Conservation (phyloP, 1,284 basidiomycete genomes). For the Apiotrichum gracile region DNA sequence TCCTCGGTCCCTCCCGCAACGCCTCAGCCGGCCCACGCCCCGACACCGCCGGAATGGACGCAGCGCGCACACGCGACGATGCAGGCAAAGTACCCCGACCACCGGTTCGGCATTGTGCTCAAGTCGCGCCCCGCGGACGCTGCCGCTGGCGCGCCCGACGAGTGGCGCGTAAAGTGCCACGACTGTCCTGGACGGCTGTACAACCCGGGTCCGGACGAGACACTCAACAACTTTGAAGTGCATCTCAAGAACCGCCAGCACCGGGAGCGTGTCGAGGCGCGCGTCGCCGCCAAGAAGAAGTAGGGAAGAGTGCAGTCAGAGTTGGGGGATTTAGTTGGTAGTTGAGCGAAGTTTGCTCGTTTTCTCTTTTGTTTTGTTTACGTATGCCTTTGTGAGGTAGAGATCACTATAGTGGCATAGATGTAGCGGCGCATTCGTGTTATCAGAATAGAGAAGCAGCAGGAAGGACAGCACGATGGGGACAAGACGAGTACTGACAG, state of each 20-base stretch:
- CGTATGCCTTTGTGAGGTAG: too few species aligned
- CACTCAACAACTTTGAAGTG: constrained; percentile 84
- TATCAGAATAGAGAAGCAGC: not conserved
- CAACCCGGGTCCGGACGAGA: constrained; percentile 85
- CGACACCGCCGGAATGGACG: constrained; percentile 63
- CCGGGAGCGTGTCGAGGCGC: constrained; percentile 54
- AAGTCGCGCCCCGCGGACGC: constrained; percentile 52
- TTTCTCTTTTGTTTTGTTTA: too few species aligned
- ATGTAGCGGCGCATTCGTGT: not conserved
- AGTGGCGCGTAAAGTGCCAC: constrained; percentile 89
- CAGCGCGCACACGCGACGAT: constrained; percentile 58
- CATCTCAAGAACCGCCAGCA: constrained; percentile 76
- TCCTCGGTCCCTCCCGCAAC: not conserved
- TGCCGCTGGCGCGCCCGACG: constrained; percentile 53
- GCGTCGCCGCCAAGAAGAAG: constrained; percentile 1
- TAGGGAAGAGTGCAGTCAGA: not conserved
- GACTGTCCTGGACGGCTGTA: constrained; percentile 80
- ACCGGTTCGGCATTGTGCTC: constrained; percentile 71
- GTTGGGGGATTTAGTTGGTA: not conserved
- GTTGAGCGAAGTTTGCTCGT: too few species aligned
- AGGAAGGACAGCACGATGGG: not conserved
- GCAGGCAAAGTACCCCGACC: constrained; percentile 69
- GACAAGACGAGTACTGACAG: too few species aligned
- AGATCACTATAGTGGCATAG: not conserved
- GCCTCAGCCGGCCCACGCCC: not conserved